phyloP scores from a whole-genome alignment of 2,329 filamentous ascomycete genomes.

The Paecilomyces niveus region DNA sequence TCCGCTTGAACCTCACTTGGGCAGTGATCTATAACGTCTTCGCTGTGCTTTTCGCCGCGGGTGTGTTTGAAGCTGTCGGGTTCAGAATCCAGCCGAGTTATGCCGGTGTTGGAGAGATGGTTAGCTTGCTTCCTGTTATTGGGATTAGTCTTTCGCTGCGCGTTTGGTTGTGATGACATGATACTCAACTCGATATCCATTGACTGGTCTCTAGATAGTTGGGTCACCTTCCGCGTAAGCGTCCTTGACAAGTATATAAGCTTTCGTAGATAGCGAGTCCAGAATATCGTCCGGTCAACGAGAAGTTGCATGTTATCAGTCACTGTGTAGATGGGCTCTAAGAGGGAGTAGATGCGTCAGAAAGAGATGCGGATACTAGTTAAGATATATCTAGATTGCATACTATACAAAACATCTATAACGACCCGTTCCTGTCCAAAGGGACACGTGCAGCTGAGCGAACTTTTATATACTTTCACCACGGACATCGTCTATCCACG shows the following conservation, averaged over 20 bases:
- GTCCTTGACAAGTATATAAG: not conserved
- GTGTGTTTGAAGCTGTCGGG: constrained; percentile 50
- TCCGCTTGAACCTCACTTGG: constrained; percentile 65
- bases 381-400: too few species aligned
- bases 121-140: constrained; percentile 67
- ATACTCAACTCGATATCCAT: not conserved
- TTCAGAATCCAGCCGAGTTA: constrained; percentile 54
- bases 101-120: constrained; percentile 64
- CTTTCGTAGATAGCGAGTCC: not conserved
- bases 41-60: constrained; percentile 60
- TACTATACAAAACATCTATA: not conserved
- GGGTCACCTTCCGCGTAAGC: not conserved
- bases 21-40: constrained; percentile 63
- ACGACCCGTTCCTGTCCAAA: too few species aligned
- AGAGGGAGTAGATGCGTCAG: too few species aligned
- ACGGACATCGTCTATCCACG: not conserved
- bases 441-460: not conserved
- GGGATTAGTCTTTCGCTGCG: constrained; percentile 1
- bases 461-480: not conserved
- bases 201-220: not conserved
- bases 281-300: not conserved
- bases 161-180: not conserved
- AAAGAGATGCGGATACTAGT: too few species aligned
- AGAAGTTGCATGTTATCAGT: not conserved
- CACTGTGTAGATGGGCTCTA: too few species aligned